Percentiles rank a stretch among this genome's conserved stretches.
Conservation (phyloP, 495 filamentous ascomycete species). For the Platismatia glauca region DNA sequence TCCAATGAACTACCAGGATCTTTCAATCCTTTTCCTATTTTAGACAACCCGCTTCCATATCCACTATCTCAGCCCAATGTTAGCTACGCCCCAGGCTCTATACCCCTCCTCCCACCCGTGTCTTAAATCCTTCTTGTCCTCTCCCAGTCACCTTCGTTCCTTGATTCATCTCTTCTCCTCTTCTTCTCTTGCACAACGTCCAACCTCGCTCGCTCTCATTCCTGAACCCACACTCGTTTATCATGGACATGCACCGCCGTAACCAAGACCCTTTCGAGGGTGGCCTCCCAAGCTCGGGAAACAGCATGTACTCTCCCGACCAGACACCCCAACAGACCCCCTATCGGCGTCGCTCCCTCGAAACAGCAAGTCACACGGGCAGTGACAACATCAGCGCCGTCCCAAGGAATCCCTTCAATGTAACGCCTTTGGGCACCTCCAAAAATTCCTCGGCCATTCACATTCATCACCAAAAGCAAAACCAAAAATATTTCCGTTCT, state of each 20-base stretch:
- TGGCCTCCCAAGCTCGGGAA: constrained; percentile 1
- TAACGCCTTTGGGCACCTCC: constrained; percentile 1
- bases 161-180: not conserved
- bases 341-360: not conserved
- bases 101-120: not conserved
- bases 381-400: constrained; percentile 3
- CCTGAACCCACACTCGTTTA: not conserved
- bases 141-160: not conserved
- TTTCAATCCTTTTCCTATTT: not conserved
- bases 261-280: constrained; percentile 1
- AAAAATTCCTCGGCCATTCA: constrained; percentile 27
- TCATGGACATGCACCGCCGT: constrained; percentile 1
- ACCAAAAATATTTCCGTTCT: constrained; percentile 63
- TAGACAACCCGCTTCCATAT: not conserved
- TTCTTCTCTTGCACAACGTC: not conserved
- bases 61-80: not conserved
- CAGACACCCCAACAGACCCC: not conserved
- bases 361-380: not conserved
- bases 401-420: constrained; percentile 4
- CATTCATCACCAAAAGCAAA: constrained; percentile 22
- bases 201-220: not conserved
- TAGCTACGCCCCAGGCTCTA: not conserved
- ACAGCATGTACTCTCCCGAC: constrained; percentile 2
- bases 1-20: not conserved
- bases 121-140: not conserved